Evolutionary conservation across 2,329 filamentous ascomycete genomes (phyloP).

Genomic region (Xylaria sp.): DNA sequence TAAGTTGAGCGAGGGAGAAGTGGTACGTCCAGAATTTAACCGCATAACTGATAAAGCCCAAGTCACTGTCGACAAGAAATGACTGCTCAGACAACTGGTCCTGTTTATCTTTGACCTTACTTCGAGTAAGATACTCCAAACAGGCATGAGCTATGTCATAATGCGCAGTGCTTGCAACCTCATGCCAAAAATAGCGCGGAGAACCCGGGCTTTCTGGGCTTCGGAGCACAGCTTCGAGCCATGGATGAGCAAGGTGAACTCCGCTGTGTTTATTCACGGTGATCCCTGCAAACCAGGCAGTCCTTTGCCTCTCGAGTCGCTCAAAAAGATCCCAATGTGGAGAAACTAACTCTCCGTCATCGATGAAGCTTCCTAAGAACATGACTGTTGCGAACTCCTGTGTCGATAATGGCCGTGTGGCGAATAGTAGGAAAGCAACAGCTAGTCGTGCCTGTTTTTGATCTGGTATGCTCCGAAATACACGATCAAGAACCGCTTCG

Average conservation of each 20-base stretch:
- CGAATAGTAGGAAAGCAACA: conserved; percentile 11
- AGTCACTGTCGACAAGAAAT: conserved; percentile 10
- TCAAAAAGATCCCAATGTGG: conserved; percentile 6
- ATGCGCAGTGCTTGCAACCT: conserved; percentile 11
- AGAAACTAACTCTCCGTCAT: background rate
- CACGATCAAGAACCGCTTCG: conserved; percentile 13
- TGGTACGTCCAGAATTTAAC: conserved; percentile 19
- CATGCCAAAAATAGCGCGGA: conserved; percentile 17
- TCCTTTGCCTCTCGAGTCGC: conserved; percentile 14
- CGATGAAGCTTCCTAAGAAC: conserved; percentile 4
- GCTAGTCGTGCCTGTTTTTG: conserved; percentile 10
- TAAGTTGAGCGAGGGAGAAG: conserved; percentile 3
- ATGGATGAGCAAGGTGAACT: conserved; percentile 11
- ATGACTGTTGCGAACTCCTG: conserved; percentile 13
- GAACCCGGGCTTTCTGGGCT: background rate
- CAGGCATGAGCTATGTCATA: conserved; percentile 17
- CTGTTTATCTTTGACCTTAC: conserved; percentile 7
- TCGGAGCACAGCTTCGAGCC: conserved; percentile 4
- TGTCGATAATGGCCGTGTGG: conserved; percentile 14
- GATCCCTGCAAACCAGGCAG: conserved; percentile 15
- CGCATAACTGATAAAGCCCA: conserved; percentile 16
- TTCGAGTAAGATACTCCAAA: conserved; percentile 1
- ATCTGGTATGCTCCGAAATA: conserved; percentile 17
- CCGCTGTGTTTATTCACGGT: conserved; percentile 17
- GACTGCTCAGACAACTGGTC: background rate